Percentiles rank a stretch among this genome's conserved stretches.
Conservation (phyloP, 2,329 filamentous ascomycete species). For the Claviceps maximensis region DNA sequence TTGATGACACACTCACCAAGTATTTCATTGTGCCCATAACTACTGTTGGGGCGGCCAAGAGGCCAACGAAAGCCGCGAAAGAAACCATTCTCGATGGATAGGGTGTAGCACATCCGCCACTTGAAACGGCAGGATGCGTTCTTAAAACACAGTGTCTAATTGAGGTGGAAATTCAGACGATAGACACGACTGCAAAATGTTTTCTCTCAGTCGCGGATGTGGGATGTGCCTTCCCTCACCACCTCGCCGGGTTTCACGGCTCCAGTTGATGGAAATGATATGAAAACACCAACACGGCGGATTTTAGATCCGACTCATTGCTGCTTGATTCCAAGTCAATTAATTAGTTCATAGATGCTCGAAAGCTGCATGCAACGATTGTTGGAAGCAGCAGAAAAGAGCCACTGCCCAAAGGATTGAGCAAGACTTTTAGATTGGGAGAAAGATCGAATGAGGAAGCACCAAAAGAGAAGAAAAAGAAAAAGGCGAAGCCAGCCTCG, state of each 20-base stretch:
- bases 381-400: background rate
- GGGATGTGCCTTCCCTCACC: background rate
- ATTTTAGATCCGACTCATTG: background rate
- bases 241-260: background rate
- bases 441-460: background rate
- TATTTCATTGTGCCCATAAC: conserved; percentile 6
- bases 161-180: background rate
- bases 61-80: background rate
- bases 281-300: background rate
- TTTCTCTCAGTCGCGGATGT: background rate
- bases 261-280: background rate
- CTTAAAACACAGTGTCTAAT: background rate
- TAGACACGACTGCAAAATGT: background rate
- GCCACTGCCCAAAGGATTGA: background rate
- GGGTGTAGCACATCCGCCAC: background rate
- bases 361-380: background rate
- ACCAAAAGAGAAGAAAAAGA: background rate
- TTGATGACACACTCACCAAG: conserved; percentile 3
- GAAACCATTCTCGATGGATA: background rate
- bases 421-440: background rate
- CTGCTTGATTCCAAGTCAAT: background rate
- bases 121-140: background rate
- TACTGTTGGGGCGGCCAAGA: background rate
- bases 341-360: background rate
- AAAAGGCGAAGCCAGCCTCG: background rate